A percentile compares a stretch with the other conserved stretches of the same genome.
Evolutionary conservation across 202 grass and related monocot species (phyloP).

Genomic region (Hordeum pubiflorum): DNA sequence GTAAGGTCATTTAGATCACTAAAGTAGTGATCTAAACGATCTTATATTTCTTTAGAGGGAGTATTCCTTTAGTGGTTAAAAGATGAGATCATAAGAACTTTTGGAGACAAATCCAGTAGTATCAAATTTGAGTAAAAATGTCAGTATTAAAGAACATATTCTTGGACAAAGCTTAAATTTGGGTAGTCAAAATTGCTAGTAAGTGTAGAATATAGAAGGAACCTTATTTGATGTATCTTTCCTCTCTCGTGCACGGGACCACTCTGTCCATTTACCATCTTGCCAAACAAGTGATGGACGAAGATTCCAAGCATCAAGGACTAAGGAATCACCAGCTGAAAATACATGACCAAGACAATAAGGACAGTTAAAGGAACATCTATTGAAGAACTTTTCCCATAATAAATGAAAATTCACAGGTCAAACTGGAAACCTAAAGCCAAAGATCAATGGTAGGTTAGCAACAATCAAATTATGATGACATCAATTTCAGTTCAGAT

Average conservation of each 20-base stretch:
- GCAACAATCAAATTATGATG: not conserved
- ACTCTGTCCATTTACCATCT: constrained; percentile 71
- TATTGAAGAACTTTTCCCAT: not conserved
- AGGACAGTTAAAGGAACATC: not conserved
- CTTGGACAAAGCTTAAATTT: not conserved
- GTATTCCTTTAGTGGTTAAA: not conserved
- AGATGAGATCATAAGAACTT: not conserved
- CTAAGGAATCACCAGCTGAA: constrained; percentile 51
- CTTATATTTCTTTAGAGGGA: too few species aligned
- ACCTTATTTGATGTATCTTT: constrained; percentile 68
- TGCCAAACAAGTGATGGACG: constrained; percentile 85
- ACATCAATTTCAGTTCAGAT: constrained; percentile 6
- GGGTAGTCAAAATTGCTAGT: not conserved
- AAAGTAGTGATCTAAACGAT: too few species aligned
- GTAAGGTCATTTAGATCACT: too few species aligned
- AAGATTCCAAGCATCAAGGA: constrained; percentile 63
- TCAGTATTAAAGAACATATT: not conserved
- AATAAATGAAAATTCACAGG: constrained; percentile 1
- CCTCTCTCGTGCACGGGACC: constrained; percentile 47
- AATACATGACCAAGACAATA: constrained; percentile 26
- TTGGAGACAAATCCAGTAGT: not conserved
- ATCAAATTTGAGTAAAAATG: not conserved
- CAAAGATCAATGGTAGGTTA: not conserved
- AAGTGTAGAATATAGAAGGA: constrained; percentile 35
- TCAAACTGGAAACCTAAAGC: constrained; percentile 1